phyloP scores from a whole-genome alignment of 2,329 filamentous ascomycete species.

The Aspergillus phoenicis region DNA sequence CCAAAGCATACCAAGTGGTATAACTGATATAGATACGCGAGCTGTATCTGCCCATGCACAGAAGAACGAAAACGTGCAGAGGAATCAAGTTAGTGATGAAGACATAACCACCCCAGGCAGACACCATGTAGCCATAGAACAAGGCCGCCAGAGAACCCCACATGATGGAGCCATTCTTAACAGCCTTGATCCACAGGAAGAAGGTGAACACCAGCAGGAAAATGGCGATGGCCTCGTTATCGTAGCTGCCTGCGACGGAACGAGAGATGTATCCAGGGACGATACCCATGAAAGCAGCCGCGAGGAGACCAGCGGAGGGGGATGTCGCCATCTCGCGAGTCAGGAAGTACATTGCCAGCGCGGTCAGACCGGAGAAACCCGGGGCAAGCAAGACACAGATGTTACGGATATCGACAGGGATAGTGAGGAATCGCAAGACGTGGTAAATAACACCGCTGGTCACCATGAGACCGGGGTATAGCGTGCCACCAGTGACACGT shows the following conservation, averaged over 20 bases:
- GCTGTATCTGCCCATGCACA: slow-evolving; percentile 97
- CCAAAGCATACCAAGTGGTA: slow-evolving; percentile 95
- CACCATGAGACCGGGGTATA: slow-evolving; percentile 98
- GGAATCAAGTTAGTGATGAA: slow-evolving; percentile 98
- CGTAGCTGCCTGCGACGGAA: slow-evolving; percentile 96
- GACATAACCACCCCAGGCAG: slow-evolving; percentile 98
- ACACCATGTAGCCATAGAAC: slow-evolving; percentile 99
- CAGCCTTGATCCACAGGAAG: slow-evolving; percentile 97
- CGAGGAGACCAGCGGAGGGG: slow-evolving; percentile 89
- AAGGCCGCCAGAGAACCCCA: slow-evolving; percentile 94
- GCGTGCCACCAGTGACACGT: slow-evolving; percentile 96
- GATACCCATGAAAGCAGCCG: slow-evolving; percentile 96
- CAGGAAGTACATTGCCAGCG: slow-evolving; percentile 88
- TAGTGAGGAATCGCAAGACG: slow-evolving; percentile 78
- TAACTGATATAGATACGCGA: slow-evolving; percentile 93
- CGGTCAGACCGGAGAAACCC: slow-evolving; percentile 90
- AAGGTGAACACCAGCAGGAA: slow-evolving; percentile 98
- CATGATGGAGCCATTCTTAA: slow-evolving; percentile 94
- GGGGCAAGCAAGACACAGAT: slow-evolving; percentile 96
- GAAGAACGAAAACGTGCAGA: slow-evolving; percentile 87
- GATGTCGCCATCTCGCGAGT: slow-evolving; percentile 98
- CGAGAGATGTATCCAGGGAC: slow-evolving; percentile 95
- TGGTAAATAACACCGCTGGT: slow-evolving; percentile 98
- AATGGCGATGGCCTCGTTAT: slow-evolving; percentile 99
- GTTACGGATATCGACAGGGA: slow-evolving; percentile 98